These are phyloP conservation scores for Stagonosporopsis chrysanthemi DNA, from an alignment of 2,329 filamentous ascomycete genomes.

Conservation along the genomic window DNA sequence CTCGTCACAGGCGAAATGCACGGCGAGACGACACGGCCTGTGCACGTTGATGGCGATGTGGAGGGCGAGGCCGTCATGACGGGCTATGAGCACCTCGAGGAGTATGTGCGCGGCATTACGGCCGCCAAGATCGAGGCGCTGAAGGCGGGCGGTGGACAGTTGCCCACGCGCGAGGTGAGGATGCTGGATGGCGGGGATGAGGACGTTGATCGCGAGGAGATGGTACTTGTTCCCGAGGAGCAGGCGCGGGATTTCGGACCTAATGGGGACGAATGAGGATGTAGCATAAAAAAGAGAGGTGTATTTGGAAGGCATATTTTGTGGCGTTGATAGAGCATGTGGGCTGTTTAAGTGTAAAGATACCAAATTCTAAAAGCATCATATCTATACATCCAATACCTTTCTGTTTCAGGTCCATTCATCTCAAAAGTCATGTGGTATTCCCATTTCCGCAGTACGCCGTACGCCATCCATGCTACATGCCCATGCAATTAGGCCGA, in stretches of 20 bases:
- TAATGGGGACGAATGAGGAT: constrained; percentile 3
- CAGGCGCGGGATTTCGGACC: constrained; percentile 2
- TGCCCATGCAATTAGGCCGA: neutral
- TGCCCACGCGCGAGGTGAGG: constrained; percentile 46
- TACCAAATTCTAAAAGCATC: constrained; percentile 8
- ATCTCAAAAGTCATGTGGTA: neutral
- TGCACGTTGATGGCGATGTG: constrained; percentile 49
- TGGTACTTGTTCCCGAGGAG: constrained; percentile 34
- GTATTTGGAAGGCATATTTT: neutral
- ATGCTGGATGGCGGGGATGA: constrained; percentile 45
- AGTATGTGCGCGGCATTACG: constrained; percentile 98
- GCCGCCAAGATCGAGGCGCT: constrained; percentile 70
- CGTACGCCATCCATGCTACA: neutral
- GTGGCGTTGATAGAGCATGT: constrained; percentile 1
- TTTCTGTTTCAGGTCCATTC: too few relatives aligned
- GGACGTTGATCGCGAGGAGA: constrained; percentile 40
- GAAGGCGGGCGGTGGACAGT: constrained; percentile 52
- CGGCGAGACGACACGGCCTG: constrained; percentile 65
- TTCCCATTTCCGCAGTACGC: neutral
- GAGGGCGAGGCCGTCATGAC: constrained; percentile 75
- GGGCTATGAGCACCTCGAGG: constrained; percentile 88
- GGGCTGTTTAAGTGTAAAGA: constrained; percentile 1
- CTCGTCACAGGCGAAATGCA: constrained; percentile 88
- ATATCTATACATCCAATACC: neutral
- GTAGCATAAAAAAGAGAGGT: neutral